Percentiles rank a stretch among this genome's conserved stretches.
Evolutionary conservation across 371 early-diverging fungal species (phyloP).

Genomic region (Syncephalis plumigaleata): DNA sequence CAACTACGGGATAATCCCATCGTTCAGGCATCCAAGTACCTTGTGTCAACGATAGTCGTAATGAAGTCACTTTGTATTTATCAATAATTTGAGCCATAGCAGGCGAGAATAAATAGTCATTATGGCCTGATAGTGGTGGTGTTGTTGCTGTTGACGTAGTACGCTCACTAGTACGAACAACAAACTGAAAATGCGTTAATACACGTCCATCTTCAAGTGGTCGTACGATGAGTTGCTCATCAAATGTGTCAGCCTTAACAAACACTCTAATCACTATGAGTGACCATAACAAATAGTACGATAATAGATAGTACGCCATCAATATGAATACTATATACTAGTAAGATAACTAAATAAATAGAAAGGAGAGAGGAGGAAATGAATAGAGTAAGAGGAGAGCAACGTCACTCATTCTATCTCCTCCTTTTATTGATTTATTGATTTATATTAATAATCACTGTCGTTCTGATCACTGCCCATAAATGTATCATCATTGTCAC

Average conservation of each 20-base stretch:
- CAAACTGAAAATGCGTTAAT: constrained; percentile 61
- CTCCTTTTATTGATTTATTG: too few relatives aligned
- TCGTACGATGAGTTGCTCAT: constrained; percentile 39
- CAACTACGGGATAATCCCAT: constrained; percentile 51
- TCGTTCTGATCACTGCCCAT: too few relatives aligned
- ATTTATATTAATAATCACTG: too few relatives aligned
- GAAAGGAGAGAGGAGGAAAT: too few relatives aligned
- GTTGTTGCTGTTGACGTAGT: constrained; percentile 1
- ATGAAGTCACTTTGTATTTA: constrained; percentile 46
- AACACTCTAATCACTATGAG: too few relatives aligned
- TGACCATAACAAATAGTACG: too few relatives aligned
- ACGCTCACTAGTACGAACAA: constrained; percentile 13
- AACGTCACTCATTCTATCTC: background rate
- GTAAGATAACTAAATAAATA: too few relatives aligned
- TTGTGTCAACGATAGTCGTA: constrained; percentile 79
- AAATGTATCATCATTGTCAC: too few relatives aligned
- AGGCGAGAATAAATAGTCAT: constrained; percentile 64
- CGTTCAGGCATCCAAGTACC: constrained; percentile 68
- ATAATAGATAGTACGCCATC: too few relatives aligned
- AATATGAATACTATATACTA: too few relatives aligned
- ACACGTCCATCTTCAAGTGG: constrained; percentile 59
- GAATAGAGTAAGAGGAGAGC: too few relatives aligned
- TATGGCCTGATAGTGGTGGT: constrained; percentile 14
- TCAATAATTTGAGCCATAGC: constrained; percentile 70
- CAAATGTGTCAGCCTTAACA: constrained; percentile 16